phyloP scores from a whole-genome alignment of 345 rosid species.

The Dimocarpus longan region DNA sequence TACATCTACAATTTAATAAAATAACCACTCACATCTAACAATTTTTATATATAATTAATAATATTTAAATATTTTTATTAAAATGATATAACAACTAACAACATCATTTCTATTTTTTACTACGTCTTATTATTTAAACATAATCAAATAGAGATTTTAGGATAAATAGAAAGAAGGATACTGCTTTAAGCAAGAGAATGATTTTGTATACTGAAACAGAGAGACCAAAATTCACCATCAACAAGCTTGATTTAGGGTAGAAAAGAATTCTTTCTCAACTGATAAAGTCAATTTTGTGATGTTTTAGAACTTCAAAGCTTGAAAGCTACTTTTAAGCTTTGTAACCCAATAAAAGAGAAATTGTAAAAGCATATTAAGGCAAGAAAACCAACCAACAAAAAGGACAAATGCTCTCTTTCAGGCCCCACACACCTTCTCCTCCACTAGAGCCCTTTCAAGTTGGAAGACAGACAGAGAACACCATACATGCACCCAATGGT shows the following conservation, averaged over 20 bases:
- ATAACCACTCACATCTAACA: no score
- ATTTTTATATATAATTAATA: no score
- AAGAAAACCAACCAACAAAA: neutral
- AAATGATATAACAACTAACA: no score
- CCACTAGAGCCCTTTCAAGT: neutral
- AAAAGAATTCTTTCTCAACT: neutral
- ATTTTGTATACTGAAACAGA: neutral
- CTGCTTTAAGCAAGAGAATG: neutral
- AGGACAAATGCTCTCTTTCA: conserved; percentile 1
- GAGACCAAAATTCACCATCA: neutral
- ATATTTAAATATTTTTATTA: no score
- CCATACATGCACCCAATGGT: neutral
- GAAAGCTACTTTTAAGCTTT: neutral
- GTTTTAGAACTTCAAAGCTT: neutral
- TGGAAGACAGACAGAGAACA: neutral
- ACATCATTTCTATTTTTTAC: no score
- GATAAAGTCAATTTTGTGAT: neutral
- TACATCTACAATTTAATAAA: no score
- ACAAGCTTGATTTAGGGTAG: neutral
- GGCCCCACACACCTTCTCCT: neutral
- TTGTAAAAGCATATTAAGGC: neutral
- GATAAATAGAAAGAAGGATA: neutral
- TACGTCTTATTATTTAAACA: no score
- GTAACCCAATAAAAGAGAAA: neutral
- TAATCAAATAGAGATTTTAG: no score